Base-by-base conservation (phyloP, 495 filamentous ascomycete genomes). In the Friedmanniomyces endolithicus region DNA sequence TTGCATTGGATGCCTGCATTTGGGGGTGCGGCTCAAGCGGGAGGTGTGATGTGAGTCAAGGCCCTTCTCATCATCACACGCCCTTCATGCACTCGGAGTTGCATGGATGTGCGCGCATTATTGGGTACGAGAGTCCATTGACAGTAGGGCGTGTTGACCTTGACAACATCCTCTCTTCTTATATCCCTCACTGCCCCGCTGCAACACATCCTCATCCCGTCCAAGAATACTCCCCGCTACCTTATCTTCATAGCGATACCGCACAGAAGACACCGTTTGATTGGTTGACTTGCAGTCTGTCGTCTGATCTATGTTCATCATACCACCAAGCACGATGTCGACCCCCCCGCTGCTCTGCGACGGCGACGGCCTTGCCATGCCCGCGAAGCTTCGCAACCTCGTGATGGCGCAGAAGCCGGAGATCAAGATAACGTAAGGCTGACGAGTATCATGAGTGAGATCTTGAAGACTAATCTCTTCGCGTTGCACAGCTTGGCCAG, bases 331-430 rank as follows among this genome's bases (percentile, higher is more conserved):
- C 14, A 9, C n/a, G 14, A 44, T 31, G 25, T 44, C 25, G 1
- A 22, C 3, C n/a, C 20, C n/a, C 16, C n/a, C 37, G 6, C 33
- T 20, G 1, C 24, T 45, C 12, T 17, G 39, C 11, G 25, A 17
- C 19, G 51, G 39, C 9, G 43, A 46, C 34, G 25, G 29, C 49
- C 12, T 19, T 31, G 52, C 19, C 16, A 59, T 63, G 60, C 37
- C 52, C 14, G 23, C 45, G 52, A 63, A 56, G 25, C 50, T 63
- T 27, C 48, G 58, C 11, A 57, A 54, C 46, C 44, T 60, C 19
- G 54, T 57, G 27, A 37, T 53, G 39, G 40, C 33, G 9, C 49
- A 39, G 16, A 45, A 57, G 35, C 57, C 58, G 0, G 60, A 52
- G 1, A 55, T 63, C 53, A 59, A 58, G 47, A 62, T 62, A n/a